These are phyloP conservation scores for Polytrichum formosum DNA, from an alignment of 225 moss, liverwort and hornwort genomes.

Conservation along the genomic window DNA sequence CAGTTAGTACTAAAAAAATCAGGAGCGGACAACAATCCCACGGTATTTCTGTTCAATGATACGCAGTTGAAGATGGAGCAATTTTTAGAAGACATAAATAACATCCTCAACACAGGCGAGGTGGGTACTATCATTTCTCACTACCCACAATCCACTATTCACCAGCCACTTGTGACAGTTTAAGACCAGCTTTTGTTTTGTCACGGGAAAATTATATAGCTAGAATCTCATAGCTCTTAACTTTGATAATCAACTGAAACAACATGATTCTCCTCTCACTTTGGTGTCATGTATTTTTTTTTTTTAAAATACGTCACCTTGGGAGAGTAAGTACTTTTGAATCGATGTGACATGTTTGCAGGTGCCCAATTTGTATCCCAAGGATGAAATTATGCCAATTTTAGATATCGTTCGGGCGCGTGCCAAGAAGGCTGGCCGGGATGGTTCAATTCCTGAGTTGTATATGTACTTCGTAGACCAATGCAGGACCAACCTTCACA, in stretches of 20 bases:
- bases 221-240: no score
- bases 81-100: constrained; percentile 88
- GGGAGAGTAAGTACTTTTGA: no score
- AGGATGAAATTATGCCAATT: constrained; percentile 70
- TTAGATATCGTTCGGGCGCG: constrained; percentile 52
- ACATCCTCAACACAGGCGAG: constrained; percentile 82
- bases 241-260: no score
- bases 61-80: constrained; percentile 77
- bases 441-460: constrained; percentile 64
- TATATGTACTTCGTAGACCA: constrained; percentile 80
- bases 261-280: no score
- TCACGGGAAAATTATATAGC: no score
- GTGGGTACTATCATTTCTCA: constrained; percentile 4
- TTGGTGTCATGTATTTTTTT: no score
- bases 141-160: no score
- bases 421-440: constrained; percentile 65
- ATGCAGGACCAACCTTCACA: constrained; percentile 72
- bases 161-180: no score
- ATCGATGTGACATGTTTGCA: not conserved
- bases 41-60: constrained; percentile 66
- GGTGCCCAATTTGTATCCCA: constrained; percentile 75
- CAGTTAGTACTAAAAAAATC: constrained; percentile 69
- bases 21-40: constrained; percentile 58
- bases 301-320: no score
- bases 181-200: no score